Percentiles rank a stretch among this genome's conserved stretches.
Evolutionary conservation across 1,139 yeast genomes (phyloP).

Genomic region (Sugiyamaella pinicola): DNA sequence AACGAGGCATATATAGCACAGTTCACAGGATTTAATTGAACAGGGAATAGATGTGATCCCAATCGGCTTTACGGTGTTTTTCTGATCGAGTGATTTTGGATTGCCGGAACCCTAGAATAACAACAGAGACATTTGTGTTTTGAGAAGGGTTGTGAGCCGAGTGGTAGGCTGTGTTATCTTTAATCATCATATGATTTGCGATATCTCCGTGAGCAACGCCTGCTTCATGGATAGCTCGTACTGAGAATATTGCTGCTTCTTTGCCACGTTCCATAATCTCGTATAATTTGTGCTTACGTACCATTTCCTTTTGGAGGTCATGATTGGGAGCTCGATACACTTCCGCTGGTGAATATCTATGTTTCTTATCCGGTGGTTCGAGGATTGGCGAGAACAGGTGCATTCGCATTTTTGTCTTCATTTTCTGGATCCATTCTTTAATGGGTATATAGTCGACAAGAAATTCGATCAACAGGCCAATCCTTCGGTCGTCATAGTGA

Average conservation of each 20-base stretch:
- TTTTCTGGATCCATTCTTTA: slow-evolving; percentile 24
- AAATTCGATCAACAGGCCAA: slow-evolving; percentile 28
- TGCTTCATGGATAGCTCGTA: slow-evolving; percentile 20
- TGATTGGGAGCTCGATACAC: slow-evolving; percentile 15
- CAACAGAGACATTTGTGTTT: slow-evolving; percentile 4
- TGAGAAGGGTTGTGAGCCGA: background rate
- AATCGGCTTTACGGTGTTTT: slow-evolving; percentile 5
- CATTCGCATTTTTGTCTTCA: background rate
- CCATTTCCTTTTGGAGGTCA: background rate
- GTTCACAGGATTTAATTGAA: background rate
- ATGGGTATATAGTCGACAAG: slow-evolving; percentile 22
- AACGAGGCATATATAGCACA: too few species aligned
- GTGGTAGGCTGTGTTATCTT: slow-evolving; percentile 1
- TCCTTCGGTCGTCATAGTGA: slow-evolving; percentile 23
- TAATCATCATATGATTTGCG: slow-evolving; percentile 22
- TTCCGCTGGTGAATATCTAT: background rate
- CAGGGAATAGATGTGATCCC: background rate
- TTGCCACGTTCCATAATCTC: slow-evolving; percentile 7
- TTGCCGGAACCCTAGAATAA: slow-evolving; percentile 19
- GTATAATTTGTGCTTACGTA: background rate
- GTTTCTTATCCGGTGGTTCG: background rate
- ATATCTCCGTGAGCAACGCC: slow-evolving; percentile 27
- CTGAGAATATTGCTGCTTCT: slow-evolving; percentile 7
- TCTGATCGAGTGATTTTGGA: slow-evolving; percentile 8
- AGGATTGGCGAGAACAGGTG: slow-evolving; percentile 5